Evolutionary conservation across 1,284 basidiomycete genomes (phyloP).

Genomic region (Tetrapyrgos nigripes): DNA sequence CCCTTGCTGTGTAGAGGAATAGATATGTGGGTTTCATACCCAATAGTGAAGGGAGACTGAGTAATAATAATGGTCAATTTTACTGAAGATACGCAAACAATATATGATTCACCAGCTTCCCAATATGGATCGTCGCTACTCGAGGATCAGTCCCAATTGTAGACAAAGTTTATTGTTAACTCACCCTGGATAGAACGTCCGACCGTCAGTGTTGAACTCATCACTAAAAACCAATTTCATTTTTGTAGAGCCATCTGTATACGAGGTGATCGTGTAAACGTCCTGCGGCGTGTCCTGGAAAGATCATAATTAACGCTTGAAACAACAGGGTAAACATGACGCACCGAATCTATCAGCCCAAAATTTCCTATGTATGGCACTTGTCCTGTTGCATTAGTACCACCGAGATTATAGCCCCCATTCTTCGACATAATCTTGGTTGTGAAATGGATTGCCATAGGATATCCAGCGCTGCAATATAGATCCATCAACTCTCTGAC

Average conservation of each 20-base stretch:
- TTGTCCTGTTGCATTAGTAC: conserved; percentile 84
- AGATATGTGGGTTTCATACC: conserved; percentile 36
- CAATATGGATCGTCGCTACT: conserved; percentile 77
- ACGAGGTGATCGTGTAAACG: conserved; percentile 66
- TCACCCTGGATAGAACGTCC: conserved; percentile 84
- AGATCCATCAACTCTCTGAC: conserved; percentile 7
- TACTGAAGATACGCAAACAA: too few species aligned
- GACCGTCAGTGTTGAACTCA: conserved; percentile 85
- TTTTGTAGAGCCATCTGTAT: conserved; percentile 50
- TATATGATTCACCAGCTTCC: conserved; percentile 75
- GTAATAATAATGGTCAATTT: too few species aligned
- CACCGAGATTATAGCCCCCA: conserved; percentile 82
- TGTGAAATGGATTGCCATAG: conserved; percentile 76
- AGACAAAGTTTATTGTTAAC: too few species aligned
- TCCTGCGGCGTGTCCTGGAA: conserved; percentile 79
- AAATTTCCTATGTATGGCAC: conserved; percentile 53
- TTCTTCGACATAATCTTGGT: conserved; percentile 51
- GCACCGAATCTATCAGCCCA: conserved; percentile 60
- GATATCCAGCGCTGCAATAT: conserved; percentile 78
- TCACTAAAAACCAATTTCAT: conserved; percentile 86
- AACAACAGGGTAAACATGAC: conserved; percentile 35
- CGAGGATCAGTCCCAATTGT: too few species aligned
- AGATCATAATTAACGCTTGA: conserved; percentile 69
- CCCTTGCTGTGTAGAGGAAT: neutral
- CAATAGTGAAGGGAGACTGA: conserved; percentile 64